Base-by-base conservation (phyloP, 2,329 filamentous ascomycete genomes). In the Verticillium zaregamsianum region DNA sequence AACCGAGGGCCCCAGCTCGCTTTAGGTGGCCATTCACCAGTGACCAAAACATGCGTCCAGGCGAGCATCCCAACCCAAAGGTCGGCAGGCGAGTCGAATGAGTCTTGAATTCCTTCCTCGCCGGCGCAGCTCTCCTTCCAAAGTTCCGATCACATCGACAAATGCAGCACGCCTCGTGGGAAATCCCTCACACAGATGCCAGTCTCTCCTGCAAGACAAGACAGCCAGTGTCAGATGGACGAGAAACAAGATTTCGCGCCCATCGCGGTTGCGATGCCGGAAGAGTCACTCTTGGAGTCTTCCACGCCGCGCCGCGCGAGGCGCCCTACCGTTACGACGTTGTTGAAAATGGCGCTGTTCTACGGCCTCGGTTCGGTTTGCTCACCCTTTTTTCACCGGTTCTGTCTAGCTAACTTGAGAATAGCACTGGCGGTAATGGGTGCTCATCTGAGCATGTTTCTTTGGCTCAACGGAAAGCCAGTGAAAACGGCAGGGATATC, bases 261-360 rank as follows among this genome's bases (percentile, higher is more conserved):
- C 6, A 9, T 4, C 9, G 20, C 45, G 8, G 20, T 52, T 11
- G n/a, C 20, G n/a, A 23, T 25, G 45, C 45, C 45, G 20, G n/a
- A n/a, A 14, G 45, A 52, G 23, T 23, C 45, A 3, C 23, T 52
- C 45, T 14, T 52, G 8, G n/a, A 11, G 8, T 12, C 20, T 6
- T 20, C n/a, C 3, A 11, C 20, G n/a, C n/a, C 45, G 86, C 49
- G 35, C 12, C 28, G 25, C 28, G 15, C 54, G 15, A 33, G 28
- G 17, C 54, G 54, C 28, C 54, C 20, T 8, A 55, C 56, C 20
- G 3, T 15, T 5, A 58, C 23, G 56, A 58, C 56, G 20, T 5
- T 58, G 20, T 17, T 58, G n/a, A n/a, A 58, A 20, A 58, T 58
- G 56, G 23, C 25, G 11, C 11, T 58, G 3, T 58, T 58, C 20